Percentiles rank a stretch among this genome's conserved stretches.
Evolutionary conservation across 23 red algal species (phyloP).

Genomic region (Chondrus crispus): DNA sequence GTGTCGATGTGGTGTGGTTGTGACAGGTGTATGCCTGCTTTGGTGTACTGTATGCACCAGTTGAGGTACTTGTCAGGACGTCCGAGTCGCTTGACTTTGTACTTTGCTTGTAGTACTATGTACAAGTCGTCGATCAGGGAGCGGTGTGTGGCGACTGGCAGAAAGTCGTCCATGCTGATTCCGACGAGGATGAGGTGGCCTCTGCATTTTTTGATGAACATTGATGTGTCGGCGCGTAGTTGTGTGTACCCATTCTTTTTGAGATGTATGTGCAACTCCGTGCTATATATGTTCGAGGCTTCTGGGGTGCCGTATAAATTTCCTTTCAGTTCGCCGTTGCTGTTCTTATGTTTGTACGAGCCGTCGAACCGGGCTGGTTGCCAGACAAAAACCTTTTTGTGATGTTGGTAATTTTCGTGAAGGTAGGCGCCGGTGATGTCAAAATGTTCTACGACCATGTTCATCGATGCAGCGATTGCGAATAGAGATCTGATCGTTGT

Average conservation of each 20-base stretch:
- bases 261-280: background rate
- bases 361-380: background rate
- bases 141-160: no score
- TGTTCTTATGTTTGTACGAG: background rate
- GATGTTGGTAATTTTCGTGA: background rate
- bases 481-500: background rate
- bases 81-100: no score
- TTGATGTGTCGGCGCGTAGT: background rate
- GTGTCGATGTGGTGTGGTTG: no score
- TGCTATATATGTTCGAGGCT: background rate
- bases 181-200: background rate
- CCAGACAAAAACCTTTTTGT: background rate
- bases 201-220: background rate
- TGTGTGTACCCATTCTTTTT: background rate
- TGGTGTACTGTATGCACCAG: no score
- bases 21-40: no score
- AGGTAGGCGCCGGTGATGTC: constrained; percentile 15
- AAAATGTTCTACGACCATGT: background rate
- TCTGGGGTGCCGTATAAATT: background rate
- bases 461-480: background rate
- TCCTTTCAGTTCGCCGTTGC: background rate
- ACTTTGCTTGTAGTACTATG: no score
- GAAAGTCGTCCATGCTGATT: background rate
- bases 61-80: no score
- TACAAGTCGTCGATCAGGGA: no score